These are phyloP conservation scores for Cladobotryum protrusum DNA, from an alignment of 2,329 filamentous ascomycete genomes.

Conservation along the genomic window DNA sequence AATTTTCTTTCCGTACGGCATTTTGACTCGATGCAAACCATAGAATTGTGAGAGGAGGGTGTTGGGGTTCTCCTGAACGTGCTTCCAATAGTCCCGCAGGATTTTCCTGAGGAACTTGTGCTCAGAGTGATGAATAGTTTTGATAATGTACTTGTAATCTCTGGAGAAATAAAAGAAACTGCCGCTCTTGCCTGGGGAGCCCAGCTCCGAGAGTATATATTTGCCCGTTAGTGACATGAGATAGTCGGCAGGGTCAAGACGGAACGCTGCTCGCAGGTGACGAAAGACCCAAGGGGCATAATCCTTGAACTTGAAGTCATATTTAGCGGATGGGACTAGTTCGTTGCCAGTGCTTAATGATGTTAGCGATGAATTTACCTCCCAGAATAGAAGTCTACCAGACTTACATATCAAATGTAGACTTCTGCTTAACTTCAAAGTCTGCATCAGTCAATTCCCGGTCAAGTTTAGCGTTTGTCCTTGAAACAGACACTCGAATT, in stretches of 20 bases:
- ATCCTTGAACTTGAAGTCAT: constrained; percentile 99
- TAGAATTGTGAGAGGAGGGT: constrained; percentile 97
- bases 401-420: constrained; percentile 93
- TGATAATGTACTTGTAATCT: constrained; percentile 99
- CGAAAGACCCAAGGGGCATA: constrained; percentile 99
- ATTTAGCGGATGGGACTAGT: constrained; percentile 94
- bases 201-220: constrained; percentile 95
- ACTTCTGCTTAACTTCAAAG: constrained; percentile 93
- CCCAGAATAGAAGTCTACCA: neutral
- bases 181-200: constrained; percentile 94
- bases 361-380: neutral
- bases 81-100: constrained; percentile 85
- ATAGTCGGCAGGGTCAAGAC: constrained; percentile 93
- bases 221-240: constrained; percentile 97
- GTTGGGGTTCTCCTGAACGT: constrained; percentile 90
- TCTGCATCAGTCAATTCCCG: constrained; percentile 83
- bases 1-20: constrained; percentile 95
- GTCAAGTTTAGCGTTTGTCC: constrained; percentile 95
- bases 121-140: constrained; percentile 95
- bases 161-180: constrained; percentile 99
- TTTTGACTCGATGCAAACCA: constrained; percentile 93
- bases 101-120: constrained; percentile 82
- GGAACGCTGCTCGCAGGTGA: constrained; percentile 79
- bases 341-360: constrained; percentile 77
- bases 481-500: constrained; percentile 92